Evolutionary conservation across 164 flowering plant genomes (phyloP), one percentile per base, ranked within the genome.

Genomic region (Cinnamomum chago): DNA sequence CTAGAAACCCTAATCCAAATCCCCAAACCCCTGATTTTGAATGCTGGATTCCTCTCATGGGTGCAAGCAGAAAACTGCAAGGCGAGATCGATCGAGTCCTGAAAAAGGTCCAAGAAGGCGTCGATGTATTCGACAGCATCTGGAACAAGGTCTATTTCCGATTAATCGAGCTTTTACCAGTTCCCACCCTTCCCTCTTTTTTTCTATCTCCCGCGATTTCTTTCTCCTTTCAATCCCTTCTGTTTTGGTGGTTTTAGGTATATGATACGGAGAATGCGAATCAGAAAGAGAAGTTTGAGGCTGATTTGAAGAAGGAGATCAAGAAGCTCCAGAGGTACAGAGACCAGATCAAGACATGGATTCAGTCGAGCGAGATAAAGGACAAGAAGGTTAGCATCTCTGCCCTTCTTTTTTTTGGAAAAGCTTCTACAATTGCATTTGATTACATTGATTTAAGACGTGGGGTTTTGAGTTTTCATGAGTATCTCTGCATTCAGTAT

Each of bases 331-430:
- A 96, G 89, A 85, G 97, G 77, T 96, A 96, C 77, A 83, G 99
- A 73, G 99, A 96, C 78, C 99, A 96, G 84, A 94, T 96, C 74
- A 94, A 96, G 89, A 92, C 99, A 78, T 96, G 98, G 99, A 92
- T 94, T 67, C 99, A 93, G 79, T 95, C 99, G 30, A 95, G 98
- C 62, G 99, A 95, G 76, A 95, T 95, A 75, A 95, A 95, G 85
- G 99, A 95, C 73, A 95, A 95, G 84, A 95, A 95, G 90, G 99
- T 92, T 6, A 55, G 76, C 70, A 9, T 60, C 64, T 69, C 67
- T 23, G 24, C 35, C 24, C 62, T 22, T 18, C n/a, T 18, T 55
- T 62, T 30, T 30, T 30, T 30, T 30, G 35, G 35, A 30, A 30
- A 30, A 2, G 17, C n/a, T 72, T 72, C 25, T 1, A 24, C 25